Conservation (phyloP, 129 eudicot genomes). For the Dittrichia graveolens region DNA sequence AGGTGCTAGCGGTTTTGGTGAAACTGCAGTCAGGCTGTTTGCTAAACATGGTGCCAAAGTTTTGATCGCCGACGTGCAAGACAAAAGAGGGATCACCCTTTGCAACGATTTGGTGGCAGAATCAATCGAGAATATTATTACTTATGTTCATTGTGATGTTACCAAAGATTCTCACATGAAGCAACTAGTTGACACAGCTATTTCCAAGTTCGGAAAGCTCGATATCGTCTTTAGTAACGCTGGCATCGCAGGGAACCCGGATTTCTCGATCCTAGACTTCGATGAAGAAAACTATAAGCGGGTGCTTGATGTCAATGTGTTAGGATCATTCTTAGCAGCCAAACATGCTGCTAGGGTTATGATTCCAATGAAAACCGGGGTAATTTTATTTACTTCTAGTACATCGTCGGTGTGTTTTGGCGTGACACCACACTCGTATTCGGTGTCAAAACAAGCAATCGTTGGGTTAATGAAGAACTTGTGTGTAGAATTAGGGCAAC, state of each 20-base stretch:
- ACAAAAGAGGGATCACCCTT: constrained; percentile 45
- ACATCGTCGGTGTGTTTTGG: constrained; percentile 37
- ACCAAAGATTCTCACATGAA: constrained; percentile 50
- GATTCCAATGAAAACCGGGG: constrained; percentile 68
- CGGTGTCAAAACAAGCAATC: constrained; percentile 65
- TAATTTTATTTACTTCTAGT: constrained; percentile 53
- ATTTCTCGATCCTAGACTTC: constrained; percentile 41
- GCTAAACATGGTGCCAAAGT: constrained; percentile 61
- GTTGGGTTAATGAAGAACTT: constrained; percentile 66
- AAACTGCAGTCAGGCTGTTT: constrained; percentile 58
- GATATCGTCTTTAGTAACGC: constrained; percentile 84
- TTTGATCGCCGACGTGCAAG: constrained; percentile 73
- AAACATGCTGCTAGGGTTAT: constrained; percentile 79
- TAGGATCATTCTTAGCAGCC: constrained; percentile 64
- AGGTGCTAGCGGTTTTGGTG: constrained; percentile 86
- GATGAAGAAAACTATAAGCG: constrained; percentile 53
- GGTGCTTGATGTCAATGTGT: constrained; percentile 65
- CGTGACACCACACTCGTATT: constrained; percentile 57
- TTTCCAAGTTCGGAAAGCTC: constrained; percentile 50
- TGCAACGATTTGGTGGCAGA: constrained; percentile 31
- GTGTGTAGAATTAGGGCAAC: constrained; percentile 62
- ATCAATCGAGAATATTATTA: constrained; percentile 9
- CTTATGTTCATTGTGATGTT: constrained; percentile 62
- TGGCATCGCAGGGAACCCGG: constrained; percentile 54
- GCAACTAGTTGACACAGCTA: constrained; percentile 44